Evolutionary conservation across 208 protist genomes (phyloP), one percentile per base, ranked within the genome.

Genomic region (Leishmania amazonensis): DNA sequence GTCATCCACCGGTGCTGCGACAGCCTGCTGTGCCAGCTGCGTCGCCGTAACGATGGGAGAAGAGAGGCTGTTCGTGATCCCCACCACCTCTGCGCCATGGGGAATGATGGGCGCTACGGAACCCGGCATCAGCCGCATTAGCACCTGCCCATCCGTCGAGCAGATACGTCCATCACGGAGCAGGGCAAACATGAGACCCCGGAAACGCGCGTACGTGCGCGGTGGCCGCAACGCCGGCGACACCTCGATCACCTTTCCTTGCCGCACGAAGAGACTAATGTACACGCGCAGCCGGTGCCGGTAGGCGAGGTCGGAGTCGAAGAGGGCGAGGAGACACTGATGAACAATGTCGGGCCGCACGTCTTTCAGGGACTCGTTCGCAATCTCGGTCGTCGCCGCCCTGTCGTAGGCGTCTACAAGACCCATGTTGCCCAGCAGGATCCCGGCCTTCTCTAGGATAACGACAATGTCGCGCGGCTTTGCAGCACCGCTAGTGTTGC

Each of bases 311-410:
- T 95, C 92, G 13, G 91, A 94, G 85, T 98, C 95, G 81, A 95
- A 98, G 64, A 98, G 92, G 28, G 95, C 95, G n/a, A 98, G 91
- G 17, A 98, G 93, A 79, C 92, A 96, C 87, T 98, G 95, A 75
- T 98, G 95, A 35, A 98, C 94, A 87, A 97, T 97, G 72, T 98
- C 95, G 17, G 95, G 94, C 1, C 94, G 93, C 73, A 96, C 92
- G 75, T 94, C 93, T 68, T 87, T 83, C 58, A 95, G 82, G 1
- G 92, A 96, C 62, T 83, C 76, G 80, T 97, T 98, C 24, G 88
- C 83, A 57, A 97, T 89, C 81, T 93, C 91, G 19, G 93, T 97
- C 51, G 87, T 94, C n/a, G 87, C 87, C 7, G 91, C 89, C 51
- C 94, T 91, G 58, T 96, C 93, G 83, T 96, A 96, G 40, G 94